Conservation (phyloP, 2,329 filamentous ascomycete species). For the Byssothecium circinans region DNA sequence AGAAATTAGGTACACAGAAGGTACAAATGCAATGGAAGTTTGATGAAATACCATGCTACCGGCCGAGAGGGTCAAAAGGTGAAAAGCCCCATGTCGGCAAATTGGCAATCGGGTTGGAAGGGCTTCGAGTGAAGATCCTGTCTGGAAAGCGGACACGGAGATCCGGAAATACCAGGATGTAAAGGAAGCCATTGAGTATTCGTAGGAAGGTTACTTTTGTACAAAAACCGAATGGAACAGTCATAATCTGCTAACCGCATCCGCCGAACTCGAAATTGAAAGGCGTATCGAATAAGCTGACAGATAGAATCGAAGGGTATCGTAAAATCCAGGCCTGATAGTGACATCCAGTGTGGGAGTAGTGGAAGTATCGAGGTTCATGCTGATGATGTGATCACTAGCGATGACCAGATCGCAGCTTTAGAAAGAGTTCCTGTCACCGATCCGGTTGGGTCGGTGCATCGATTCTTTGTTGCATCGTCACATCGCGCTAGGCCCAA, state of each 20-base stretch:
- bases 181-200: background rate
- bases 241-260: background rate
- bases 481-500: background rate
- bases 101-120: background rate
- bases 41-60: background rate
- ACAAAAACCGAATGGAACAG: constrained; percentile 3
- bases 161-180: background rate
- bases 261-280: background rate
- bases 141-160: background rate
- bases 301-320: background rate
- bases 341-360: background rate
- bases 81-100: background rate
- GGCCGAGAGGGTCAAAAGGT: background rate
- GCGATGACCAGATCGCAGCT: constrained; percentile 14
- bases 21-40: constrained; percentile 1
- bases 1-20: constrained; percentile 19
- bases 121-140: background rate
- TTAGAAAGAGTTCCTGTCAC: background rate
- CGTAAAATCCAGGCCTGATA: background rate
- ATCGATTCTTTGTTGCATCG: background rate
- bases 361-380: background rate
- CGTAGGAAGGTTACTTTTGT: constrained; percentile 7
- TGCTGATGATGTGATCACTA: constrained; percentile 4
- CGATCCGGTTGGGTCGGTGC: background rate
- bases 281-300: background rate